Evolutionary conservation across 1,139 yeast genomes (phyloP), one percentile per base, ranked within the genome.

Genomic region (Insectozyma bohioensis): DNA sequence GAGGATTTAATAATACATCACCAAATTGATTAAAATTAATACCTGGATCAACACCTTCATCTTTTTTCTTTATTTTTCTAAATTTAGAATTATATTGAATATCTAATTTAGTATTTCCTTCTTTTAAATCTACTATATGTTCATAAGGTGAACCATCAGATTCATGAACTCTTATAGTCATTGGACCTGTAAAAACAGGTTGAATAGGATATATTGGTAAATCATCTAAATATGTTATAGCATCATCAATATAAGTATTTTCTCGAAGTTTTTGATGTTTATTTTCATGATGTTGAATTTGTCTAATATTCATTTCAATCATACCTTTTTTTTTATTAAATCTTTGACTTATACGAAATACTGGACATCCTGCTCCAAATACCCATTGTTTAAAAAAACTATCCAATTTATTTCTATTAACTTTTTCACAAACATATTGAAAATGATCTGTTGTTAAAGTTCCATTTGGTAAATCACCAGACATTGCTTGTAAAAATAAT

Each of bases 121-220:
- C 97, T 49, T 87, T 86, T 36, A 94, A 67, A 45, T 88, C 95
- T 14, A 94, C 95, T 30, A 94, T 92, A 54, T 94, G 99, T 52
- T 94, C 99, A 51, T 94, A 92, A 0, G 99, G 98, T 0, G 97
- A 87, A n/a, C 98, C 98, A 57, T 94, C 98, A 0, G 97, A 95
- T 55, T 94, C 99, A 54, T 94, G 98, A 26, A 94, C 90, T 50
- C 98, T 70, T 25, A 94, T 85, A 0, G 98, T 94, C 85, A 94
- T 87, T 0, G 98, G 97, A 0, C 99, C 99, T 0, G 85, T 73
- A 46, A 86, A 86, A 2, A 79, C 72, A 3, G 74, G 64, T 31
- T 74, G 75, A 8, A 63, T 57, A 2, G 62, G 58, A 42, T 58
- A 51, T 1, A 49, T 34, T 2, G 68, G 67, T 34, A 68, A 73